These are phyloP conservation scores for Pseudofabraea citricarpa DNA, from an alignment of 2,329 filamentous ascomycete genomes.

Conservation along the genomic window DNA sequence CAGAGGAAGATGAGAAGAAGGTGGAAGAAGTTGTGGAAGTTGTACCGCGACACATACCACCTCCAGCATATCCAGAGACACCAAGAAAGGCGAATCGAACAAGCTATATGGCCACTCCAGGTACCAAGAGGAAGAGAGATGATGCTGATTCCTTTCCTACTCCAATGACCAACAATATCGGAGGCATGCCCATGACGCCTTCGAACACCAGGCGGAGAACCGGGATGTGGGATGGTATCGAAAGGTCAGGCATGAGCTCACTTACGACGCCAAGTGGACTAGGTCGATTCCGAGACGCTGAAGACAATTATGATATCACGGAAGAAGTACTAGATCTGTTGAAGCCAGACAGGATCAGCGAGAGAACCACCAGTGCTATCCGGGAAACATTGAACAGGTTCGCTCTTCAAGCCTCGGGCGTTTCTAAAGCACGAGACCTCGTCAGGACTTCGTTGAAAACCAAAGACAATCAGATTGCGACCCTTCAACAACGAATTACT, in stretches of 20 bases:
- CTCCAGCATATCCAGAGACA: constrained; percentile 16
- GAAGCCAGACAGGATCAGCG: constrained; percentile 35
- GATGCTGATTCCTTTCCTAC: constrained; percentile 20
- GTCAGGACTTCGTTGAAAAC: constrained; percentile 55
- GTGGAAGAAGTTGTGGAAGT: constrained; percentile 9
- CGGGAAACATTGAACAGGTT: constrained; percentile 46
- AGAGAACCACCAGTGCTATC: constrained; percentile 33
- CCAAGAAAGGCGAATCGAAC: constrained; percentile 20
- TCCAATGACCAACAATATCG: constrained; percentile 13
- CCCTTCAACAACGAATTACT: constrained; percentile 62
- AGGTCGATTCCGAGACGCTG: constrained; percentile 14
- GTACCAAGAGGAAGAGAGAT: constrained; percentile 23
- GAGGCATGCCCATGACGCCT: constrained; percentile 17
- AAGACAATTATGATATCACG: constrained; percentile 32
- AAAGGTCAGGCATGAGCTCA: constrained; percentile 13
- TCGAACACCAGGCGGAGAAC: constrained; percentile 10
- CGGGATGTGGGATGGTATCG: constrained; percentile 19
- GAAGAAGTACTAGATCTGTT: constrained; percentile 47
- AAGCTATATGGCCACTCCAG: constrained; percentile 16
- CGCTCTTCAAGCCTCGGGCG: constrained; percentile 53
- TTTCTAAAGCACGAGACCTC: constrained; percentile 61
- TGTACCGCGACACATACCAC: constrained; percentile 4
- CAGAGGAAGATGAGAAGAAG: constrained; percentile 16
- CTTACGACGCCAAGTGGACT: constrained; percentile 16
- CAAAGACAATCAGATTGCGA: constrained; percentile 59